Conservation (phyloP, 176 grass and related monocot genomes). For the Phragmites australis region DNA sequence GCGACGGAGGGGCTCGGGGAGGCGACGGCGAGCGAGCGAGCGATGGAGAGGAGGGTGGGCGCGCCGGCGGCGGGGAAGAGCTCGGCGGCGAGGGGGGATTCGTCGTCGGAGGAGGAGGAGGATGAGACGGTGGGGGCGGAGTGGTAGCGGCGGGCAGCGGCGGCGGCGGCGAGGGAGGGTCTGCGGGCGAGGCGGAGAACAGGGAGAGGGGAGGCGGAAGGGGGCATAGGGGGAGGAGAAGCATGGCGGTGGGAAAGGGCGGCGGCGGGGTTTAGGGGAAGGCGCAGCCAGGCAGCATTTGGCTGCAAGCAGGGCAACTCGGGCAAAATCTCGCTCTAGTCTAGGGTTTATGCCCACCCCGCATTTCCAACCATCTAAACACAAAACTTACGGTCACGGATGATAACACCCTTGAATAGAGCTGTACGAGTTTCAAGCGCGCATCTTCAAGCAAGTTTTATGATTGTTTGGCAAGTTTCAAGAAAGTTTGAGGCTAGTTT, state of each 20-base stretch:
- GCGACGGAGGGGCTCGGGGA: slow-evolving; percentile 35
- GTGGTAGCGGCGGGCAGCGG: slow-evolving; percentile 16
- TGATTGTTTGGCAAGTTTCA: no score
- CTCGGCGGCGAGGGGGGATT: slow-evolving; percentile 49
- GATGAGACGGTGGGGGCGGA: slow-evolving; percentile 8
- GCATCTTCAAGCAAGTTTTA: no score
- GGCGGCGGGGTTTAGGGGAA: slow-evolving; percentile 41
- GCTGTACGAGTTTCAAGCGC: no score
- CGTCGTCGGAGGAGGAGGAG: slow-evolving; percentile 26
- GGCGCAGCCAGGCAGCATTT: background rate
- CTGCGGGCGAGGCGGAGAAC: slow-evolving; percentile 21
- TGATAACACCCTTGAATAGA: no score
- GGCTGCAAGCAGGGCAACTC: background rate
- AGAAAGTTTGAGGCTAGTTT: no score
- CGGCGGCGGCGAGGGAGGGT: background rate
- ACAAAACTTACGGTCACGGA: no score
- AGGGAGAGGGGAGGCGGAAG: slow-evolving; percentile 31
- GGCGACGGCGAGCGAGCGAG: slow-evolving; percentile 39
- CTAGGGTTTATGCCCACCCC: slow-evolving; percentile 45
- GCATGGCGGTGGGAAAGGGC: slow-evolving; percentile 40
- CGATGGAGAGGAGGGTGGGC: slow-evolving; percentile 61
- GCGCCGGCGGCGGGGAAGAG: slow-evolving; percentile 52
- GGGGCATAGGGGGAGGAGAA: slow-evolving; percentile 53
- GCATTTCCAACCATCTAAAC: no score
- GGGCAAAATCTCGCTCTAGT: background rate